Evolutionary conservation across 768 basidiomycete genomes (phyloP).

Genomic region (Tulasnella sp.): DNA sequence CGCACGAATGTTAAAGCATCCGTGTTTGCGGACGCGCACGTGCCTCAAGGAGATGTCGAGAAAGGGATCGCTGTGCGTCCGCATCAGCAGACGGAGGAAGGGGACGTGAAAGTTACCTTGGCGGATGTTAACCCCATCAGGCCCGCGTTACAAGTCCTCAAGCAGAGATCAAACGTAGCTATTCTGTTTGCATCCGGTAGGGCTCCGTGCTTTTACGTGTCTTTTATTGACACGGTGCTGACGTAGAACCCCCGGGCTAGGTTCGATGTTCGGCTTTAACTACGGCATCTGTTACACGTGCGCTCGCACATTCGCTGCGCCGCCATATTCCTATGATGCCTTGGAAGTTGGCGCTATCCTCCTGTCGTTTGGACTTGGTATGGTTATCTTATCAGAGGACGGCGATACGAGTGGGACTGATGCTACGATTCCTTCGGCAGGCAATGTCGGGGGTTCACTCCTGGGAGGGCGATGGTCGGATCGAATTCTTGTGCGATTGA

Average conservation of each 20-base stretch:
- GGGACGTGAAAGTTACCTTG: constrained; percentile 41
- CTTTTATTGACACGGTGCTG: not conserved
- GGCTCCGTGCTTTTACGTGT: constrained; percentile 18
- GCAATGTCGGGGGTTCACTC: constrained; percentile 41
- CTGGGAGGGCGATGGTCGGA: constrained; percentile 51
- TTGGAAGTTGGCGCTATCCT: constrained; percentile 65
- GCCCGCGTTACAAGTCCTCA: constrained; percentile 46
- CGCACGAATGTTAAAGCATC: too few relatives aligned
- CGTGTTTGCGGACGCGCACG: not conserved
- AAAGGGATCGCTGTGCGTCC: not conserved
- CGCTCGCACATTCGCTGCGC: constrained; percentile 48
- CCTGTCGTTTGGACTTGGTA: constrained; percentile 59
- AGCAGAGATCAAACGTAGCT: constrained; percentile 51
- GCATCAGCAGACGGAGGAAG: constrained; percentile 10
- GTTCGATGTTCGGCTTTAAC: constrained; percentile 55
- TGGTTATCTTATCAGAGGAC: too few relatives aligned
- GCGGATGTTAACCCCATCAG: constrained; percentile 64
- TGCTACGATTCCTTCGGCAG: constrained; percentile 21
- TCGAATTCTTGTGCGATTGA: constrained; percentile 33
- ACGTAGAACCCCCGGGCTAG: constrained; percentile 29
- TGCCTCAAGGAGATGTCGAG: not conserved
- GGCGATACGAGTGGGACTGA: too few relatives aligned
- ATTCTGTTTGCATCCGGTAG: constrained; percentile 55
- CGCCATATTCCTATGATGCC: constrained; percentile 51
- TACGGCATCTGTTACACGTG: constrained; percentile 66